These are phyloP conservation scores for Phytophthora hibernalis DNA, from an alignment of 352 stramenopile genomes.

Conservation along the genomic window DNA sequence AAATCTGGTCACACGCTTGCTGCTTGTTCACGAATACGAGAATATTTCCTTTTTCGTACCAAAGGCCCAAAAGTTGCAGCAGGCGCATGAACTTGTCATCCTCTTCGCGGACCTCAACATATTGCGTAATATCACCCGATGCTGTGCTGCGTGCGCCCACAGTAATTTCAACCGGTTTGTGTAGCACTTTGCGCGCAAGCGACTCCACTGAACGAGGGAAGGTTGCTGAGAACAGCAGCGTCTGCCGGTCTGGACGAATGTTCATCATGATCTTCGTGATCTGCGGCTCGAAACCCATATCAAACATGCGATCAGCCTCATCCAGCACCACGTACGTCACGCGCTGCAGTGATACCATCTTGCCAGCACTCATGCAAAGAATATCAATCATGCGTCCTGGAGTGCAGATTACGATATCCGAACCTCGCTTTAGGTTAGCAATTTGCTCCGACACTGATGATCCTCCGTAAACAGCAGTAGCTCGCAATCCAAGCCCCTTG, in stretches of 20 bases:
- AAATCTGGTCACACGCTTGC: conserved; percentile 95
- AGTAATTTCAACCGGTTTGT: conserved; percentile 97
- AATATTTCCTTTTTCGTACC: conserved; percentile 97
- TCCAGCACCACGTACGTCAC: conserved; percentile 99
- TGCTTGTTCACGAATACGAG: conserved; percentile 99
- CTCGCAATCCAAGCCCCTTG: conserved; percentile 91
- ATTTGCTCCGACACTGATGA: conserved; percentile 98
- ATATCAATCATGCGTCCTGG: conserved; percentile 99
- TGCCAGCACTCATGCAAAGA: conserved; percentile 97
- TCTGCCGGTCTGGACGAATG: conserved; percentile 92
- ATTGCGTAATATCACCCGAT: conserved; percentile 97
- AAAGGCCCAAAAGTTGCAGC: conserved; percentile 95
- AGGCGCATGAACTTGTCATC: conserved; percentile 99
- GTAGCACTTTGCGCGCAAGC: conserved; percentile 90
- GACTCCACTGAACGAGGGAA: conserved; percentile 95
- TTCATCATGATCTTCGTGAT: conserved; percentile 97
- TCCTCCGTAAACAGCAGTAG: conserved; percentile 96
- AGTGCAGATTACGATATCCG: conserved; percentile 98
- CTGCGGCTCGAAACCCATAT: conserved; percentile 99
- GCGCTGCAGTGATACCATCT: conserved; percentile 95
- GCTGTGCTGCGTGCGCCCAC: conserved; percentile 95
- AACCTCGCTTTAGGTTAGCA: conserved; percentile 98
- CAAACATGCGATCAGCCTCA: conserved; percentile 99
- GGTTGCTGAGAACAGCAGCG: conserved; percentile 98
- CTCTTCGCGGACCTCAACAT: conserved; percentile 98